Base-by-base conservation (phyloP, 768 basidiomycete genomes). In the Pleurotus djamor region DNA sequence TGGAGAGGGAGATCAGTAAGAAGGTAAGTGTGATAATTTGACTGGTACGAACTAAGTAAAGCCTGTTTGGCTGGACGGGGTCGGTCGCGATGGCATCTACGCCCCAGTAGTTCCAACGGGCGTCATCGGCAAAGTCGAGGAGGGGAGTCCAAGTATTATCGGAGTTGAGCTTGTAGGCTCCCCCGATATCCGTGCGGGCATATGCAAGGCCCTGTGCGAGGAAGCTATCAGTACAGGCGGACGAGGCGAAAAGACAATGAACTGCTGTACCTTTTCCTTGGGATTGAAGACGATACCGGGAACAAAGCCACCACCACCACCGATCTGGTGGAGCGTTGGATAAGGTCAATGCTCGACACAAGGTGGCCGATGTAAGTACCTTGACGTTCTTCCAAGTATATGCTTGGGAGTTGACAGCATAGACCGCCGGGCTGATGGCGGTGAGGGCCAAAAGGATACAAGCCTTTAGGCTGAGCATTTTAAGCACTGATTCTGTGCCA, bases 111-210 rank as follows among this genome's bases (percentile, higher is more conserved):
- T 83, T 79, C 86, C 86, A 87, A 48, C 74, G 67, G 10, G 75
- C 61, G 61, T 79, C 64, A 65, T 70, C 74, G 5, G 73, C 75
- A 62, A 83, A 87, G 65, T 87, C 86, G 38, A 85, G 72, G 17
- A 87, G 70, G 43, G 86, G 84, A 0, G 83, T 83, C 86, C 87
- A 87, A 2, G 82, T 71, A 54, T 84, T 81, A 63, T 85, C 82
- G 1, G 82, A 43, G 65, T 87, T 86, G 65, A 88, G 70, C 64
- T 76, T 83, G 69, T 87, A 87, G 17, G 82, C 84, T 32, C 85
- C 86, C 56, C 86, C 85, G 38, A 88, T 86, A 68, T 87, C 86
- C 7, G 85, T 86, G 21, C 86, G 81, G n/a, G 83, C 84, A 67
- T 83, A 87, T 2, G 82, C 84, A 9, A 87, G 68, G 35, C 85